Conservation (phyloP, 2,329 filamentous ascomycete species). For the Esteya vermicola region DNA sequence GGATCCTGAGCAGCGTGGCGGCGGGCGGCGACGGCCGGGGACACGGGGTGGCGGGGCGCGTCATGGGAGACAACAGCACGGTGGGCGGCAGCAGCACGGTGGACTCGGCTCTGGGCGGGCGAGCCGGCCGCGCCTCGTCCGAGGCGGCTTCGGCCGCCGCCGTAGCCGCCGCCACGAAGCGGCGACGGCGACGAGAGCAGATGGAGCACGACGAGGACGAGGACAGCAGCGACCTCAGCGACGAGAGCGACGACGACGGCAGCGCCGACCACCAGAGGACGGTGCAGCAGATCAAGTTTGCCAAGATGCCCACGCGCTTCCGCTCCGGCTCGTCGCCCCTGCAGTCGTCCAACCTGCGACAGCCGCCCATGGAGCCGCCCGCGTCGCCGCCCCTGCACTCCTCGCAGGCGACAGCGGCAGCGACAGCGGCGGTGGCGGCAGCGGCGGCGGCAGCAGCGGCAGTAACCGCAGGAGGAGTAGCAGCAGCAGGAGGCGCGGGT, state of each 20-base stretch:
- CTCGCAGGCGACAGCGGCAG: neutral
- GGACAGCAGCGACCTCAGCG: conserved; percentile 72
- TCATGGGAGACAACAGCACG: too few species aligned
- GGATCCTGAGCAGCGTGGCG: too few species aligned
- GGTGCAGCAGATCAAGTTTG: conserved; percentile 85
- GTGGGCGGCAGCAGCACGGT: conserved; percentile 43
- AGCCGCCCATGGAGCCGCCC: conserved; percentile 31
- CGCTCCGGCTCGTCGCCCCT: conserved; percentile 82
- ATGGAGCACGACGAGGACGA: conserved; percentile 78
- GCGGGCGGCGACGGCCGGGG: neutral
- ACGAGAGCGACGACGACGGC: conserved; percentile 65
- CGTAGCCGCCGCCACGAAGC: conserved; percentile 26
- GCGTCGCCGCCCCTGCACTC: conserved; percentile 14
- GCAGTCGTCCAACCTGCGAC: conserved; percentile 48
- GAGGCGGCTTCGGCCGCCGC: neutral
- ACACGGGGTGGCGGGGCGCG: neutral
- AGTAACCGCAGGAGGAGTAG: neutral
- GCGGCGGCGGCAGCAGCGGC: neutral
- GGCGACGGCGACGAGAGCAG: conserved; percentile 54
- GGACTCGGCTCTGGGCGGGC: neutral
- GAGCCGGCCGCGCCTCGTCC: neutral
- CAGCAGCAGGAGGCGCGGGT: conserved; percentile 15
- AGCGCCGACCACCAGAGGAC: conserved; percentile 50
- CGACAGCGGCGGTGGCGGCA: neutral
- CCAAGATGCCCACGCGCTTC: conserved; percentile 81